A percentile compares a stretch with the other conserved stretches of the same genome.
Evolutionary conservation across 2,329 filamentous ascomycete species (phyloP).

Genomic region (Thyridium curvatum): DNA sequence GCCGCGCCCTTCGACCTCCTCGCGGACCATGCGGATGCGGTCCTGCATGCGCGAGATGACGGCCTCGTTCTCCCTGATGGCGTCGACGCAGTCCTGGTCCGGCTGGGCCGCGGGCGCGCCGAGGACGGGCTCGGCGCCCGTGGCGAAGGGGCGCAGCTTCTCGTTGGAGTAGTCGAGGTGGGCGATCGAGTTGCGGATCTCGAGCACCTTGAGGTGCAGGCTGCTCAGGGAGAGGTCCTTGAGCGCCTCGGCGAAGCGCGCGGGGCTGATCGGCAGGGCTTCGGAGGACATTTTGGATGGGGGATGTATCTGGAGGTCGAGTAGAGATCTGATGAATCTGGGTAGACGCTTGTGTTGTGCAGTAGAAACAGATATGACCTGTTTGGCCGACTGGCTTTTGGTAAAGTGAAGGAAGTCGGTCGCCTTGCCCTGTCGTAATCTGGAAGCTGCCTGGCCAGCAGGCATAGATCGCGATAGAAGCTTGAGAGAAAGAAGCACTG

Average conservation of each 20-base stretch:
- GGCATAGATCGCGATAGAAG: too few relatives aligned
- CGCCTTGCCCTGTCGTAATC: too few relatives aligned
- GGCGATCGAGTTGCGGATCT: slow-evolving; percentile 67
- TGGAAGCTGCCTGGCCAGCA: too few relatives aligned
- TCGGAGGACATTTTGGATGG: slow-evolving; percentile 66
- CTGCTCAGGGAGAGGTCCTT: slow-evolving; percentile 57
- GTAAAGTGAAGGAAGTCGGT: too few relatives aligned
- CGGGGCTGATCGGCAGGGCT: slow-evolving; percentile 52
- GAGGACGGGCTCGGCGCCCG: slow-evolving; percentile 32
- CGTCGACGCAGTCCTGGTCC: slow-evolving; percentile 67
- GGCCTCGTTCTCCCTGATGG: slow-evolving; percentile 63
- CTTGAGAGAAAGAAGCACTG: too few relatives aligned
- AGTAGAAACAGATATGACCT: not conserved
- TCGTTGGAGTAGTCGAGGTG: slow-evolving; percentile 71
- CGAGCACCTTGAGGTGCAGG: slow-evolving; percentile 68
- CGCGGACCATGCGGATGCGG: slow-evolving; percentile 56
- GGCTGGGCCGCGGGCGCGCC: slow-evolving; percentile 28
- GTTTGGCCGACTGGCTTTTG: too few relatives aligned
- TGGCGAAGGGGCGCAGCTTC: slow-evolving; percentile 63
- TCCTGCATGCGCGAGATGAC: slow-evolving; percentile 64
- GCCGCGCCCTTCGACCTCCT: slow-evolving; percentile 57
- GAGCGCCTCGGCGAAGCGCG: slow-evolving; percentile 62
- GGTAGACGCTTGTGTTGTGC: too few relatives aligned
- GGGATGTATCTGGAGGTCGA: too few relatives aligned
- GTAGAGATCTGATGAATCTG: not conserved